These are phyloP conservation scores for Kwoniella shivajii DNA, from an alignment of 1,284 basidiomycete species.

Conservation along the genomic window DNA sequence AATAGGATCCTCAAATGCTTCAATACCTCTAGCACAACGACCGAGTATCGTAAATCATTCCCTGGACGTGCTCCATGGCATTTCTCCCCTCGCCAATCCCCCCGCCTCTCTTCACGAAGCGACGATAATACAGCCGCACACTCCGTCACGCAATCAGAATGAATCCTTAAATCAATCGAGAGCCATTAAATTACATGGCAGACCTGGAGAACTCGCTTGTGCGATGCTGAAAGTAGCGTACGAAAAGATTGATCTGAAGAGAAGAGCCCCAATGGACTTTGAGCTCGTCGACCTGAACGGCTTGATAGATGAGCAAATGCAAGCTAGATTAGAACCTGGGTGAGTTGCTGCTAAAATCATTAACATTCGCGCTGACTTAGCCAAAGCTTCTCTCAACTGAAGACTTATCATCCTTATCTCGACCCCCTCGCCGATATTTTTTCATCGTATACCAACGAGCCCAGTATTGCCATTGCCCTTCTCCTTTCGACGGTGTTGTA, in stretches of 20 bases:
- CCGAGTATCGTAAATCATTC: slow-evolving; percentile 22
- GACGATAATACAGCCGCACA: background rate
- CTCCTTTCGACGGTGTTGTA: slow-evolving; percentile 35
- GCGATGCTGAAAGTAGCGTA: slow-evolving; percentile 45
- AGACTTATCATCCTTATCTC: slow-evolving; percentile 45
- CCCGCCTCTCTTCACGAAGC: slow-evolving; percentile 3
- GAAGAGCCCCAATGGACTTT: slow-evolving; percentile 17
- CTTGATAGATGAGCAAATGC: slow-evolving; percentile 27
- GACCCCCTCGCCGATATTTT: slow-evolving; percentile 31
- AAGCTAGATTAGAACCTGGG: slow-evolving; percentile 32
- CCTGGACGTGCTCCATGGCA: slow-evolving; percentile 35
- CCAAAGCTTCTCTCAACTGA: slow-evolving; percentile 33
- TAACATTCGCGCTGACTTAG: background rate
- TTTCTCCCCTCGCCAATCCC: slow-evolving; percentile 11
- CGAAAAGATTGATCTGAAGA: slow-evolving; percentile 21
- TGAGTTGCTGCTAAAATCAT: slow-evolving; percentile 13
- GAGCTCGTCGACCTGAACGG: slow-evolving; percentile 35
- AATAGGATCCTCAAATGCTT: background rate
- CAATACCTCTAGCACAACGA: background rate
- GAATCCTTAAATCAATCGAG: background rate
- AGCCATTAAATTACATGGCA: slow-evolving; percentile 41
- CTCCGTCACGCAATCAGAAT: background rate
- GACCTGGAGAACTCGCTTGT: slow-evolving; percentile 40
- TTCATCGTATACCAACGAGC: slow-evolving; percentile 8
- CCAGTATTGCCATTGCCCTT: slow-evolving; percentile 21